Percentiles rank a stretch among this genome's conserved stretches.
phyloP scores from a whole-genome alignment of 73 alveolate genomes.

The Urostyla sp. region DNA sequence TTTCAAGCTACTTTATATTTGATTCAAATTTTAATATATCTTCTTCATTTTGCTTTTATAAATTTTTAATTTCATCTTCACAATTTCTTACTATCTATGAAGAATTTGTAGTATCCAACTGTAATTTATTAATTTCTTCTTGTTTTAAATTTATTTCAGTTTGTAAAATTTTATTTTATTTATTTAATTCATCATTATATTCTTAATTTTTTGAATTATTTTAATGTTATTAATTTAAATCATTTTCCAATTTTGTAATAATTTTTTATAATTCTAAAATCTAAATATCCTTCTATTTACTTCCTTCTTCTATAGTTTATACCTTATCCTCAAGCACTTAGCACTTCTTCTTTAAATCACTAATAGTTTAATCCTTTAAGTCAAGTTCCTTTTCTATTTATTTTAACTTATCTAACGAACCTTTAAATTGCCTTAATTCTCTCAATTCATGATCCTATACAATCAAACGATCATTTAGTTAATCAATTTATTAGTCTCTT shows the following conservation, averaged over 20 bases:
- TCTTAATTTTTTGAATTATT: background rate
- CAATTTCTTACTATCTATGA: too few relatives aligned
- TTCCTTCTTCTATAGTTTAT: background rate
- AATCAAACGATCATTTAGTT: conserved; percentile 34
- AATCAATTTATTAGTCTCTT: conserved; percentile 18
- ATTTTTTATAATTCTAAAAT: background rate
- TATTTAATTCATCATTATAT: background rate
- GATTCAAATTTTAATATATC: background rate
- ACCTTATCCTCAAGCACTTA: conserved; percentile 17
- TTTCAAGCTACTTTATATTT: background rate
- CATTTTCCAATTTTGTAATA: background rate
- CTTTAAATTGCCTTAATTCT: conserved; percentile 10
- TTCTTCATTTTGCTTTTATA: background rate
- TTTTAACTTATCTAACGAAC: conserved; percentile 5
- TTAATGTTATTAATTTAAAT: background rate
- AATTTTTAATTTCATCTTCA: too few relatives aligned
- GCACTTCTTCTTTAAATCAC: conserved; percentile 16
- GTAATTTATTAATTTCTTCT: background rate
- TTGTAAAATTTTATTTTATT: too few relatives aligned
- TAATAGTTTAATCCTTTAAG: background rate
- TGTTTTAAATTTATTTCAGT: background rate
- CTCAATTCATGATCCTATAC: conserved; percentile 50
- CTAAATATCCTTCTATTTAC: background rate
- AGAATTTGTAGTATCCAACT: background rate
- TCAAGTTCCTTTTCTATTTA: conserved; percentile 18